Base-by-base conservation (phyloP, 176 grass and related monocot species). In the Carex cristatella region DNA sequence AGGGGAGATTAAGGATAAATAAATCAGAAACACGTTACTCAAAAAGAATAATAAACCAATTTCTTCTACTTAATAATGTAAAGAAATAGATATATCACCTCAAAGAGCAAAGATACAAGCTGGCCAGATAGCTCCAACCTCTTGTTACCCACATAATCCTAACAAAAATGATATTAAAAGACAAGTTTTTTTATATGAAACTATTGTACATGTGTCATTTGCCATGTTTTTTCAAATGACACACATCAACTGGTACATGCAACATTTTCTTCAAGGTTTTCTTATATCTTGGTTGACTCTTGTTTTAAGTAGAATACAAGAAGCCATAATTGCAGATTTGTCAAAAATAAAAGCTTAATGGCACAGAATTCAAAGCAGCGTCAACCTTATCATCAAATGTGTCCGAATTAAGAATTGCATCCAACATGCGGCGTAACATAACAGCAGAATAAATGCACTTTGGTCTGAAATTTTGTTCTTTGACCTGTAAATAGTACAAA, bases 121-220 rank as follows among this genome's bases (percentile, higher is more conserved):
- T 98, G 95, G 33, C 93, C 95, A 13, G 95, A 98, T 53, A 98
- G 86, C 85, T 98, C 95, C 58, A 98, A 82, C 75, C 93, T 91
- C 83, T 98, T 98, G 88, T 98, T 98, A 57, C 95, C 95, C 33
- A 98, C 91, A 87, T 98, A 98, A 90, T 98, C 95, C 95, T 98
- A 84, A 63, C 30, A 71, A 84, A 85, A 75, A 86, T 86, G 81
- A 84, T 61, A 38, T 89, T 38, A 18, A 19, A 16, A 37, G 15
- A 65, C 13, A 65, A 38, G 10, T 23, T 62, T 64, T 62, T 40
- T 15, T 27, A 46, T 44, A n/a, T 13, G 11, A 62, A 63, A 58
- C 19, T 44, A 80, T 81, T 78, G 51, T 55, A 5, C 9, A 30
- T 57, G 74, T 78, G 23, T 23, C 23, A 23, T 23, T 23, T 23